Evolutionary conservation across 257 asterid species (phyloP), one percentile per base, ranked within the genome.

Genomic region (Linderniella brevidens): DNA sequence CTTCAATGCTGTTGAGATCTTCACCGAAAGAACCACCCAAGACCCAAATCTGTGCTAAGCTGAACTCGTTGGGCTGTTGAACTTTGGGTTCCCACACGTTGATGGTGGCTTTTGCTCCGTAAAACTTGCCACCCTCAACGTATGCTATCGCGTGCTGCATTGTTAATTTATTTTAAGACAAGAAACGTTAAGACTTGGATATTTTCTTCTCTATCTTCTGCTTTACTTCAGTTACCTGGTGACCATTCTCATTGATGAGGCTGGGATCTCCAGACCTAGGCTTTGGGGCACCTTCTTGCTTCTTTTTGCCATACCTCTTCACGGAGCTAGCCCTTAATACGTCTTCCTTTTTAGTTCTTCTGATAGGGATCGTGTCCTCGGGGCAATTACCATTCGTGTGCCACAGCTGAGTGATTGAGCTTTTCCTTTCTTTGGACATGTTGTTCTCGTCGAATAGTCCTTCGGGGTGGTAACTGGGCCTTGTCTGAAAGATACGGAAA

Each of bases 71-170:
- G 49, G 49, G 49, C 9, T 45, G 49, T 45, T 72, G 80, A 35
- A 72, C 63, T 54, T 72, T 56, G 12, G 85, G 85, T 50, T 69
- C 80, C 85, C 85, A 76, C 17, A 76, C 78, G 40, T 72, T 69
- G 13, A 76, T 66, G 8, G 80, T 72, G 17, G 80, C 85, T 36
- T 69, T 72, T 8, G 85, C 73, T 52, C 84, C 84, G 64, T 63
- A 72, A 54, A 63, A 72, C 48, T 60, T 69, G 46, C 67, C 78
- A 19, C 85, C 85, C 52, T 66, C 77, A 15, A 72, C 84, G 66
- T 68, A 75, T 32, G 84, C 79, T 54, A 75, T 75, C 3, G 77
- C 84, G 58, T 75, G 84, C 84, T 75, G 75, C 20, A 19, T 11
- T 9, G 32, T n/a, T 15, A 8, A 17, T 16, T 47, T 37, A 47